Conservation (phyloP, 768 basidiomycete genomes). For the Boletus speciosus region DNA sequence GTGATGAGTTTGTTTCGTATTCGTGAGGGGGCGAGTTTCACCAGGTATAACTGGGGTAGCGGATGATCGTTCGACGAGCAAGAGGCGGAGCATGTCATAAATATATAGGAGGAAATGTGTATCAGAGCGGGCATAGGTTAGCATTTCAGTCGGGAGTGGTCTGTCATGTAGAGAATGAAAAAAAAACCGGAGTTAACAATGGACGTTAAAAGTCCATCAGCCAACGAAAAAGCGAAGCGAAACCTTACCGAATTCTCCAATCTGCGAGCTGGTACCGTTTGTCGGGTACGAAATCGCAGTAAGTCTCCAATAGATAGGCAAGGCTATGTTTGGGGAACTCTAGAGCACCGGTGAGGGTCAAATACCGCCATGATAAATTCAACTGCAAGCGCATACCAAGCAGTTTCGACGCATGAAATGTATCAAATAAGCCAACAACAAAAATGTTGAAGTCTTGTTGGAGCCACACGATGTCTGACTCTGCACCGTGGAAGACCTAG, state of each 20-base stretch:
- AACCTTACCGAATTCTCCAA: constrained; percentile 82
- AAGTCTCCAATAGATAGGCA: constrained; percentile 79
- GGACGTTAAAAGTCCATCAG: background rate
- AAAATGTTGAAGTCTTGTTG: constrained; percentile 95
- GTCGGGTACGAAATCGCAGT: constrained; percentile 86
- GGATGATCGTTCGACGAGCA: constrained; percentile 71
- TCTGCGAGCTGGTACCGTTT: constrained; percentile 97
- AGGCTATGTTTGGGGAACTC: constrained; percentile 85
- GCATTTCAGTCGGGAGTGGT: constrained; percentile 86
- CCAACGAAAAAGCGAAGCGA: background rate
- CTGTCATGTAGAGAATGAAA: constrained; percentile 26
- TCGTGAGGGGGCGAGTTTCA: constrained; percentile 4
- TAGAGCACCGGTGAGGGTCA: constrained; percentile 23
- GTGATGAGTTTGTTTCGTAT: constrained; percentile 11
- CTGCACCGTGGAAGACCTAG: constrained; percentile 92
- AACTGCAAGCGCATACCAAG: constrained; percentile 46
- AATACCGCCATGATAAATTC: background rate
- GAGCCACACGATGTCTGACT: constrained; percentile 92
- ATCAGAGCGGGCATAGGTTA: constrained; percentile 90
- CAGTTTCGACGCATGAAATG: constrained; percentile 88
- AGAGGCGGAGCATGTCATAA: constrained; percentile 87
- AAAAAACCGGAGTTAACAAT: background rate
- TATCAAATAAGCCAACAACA: constrained; percentile 95
- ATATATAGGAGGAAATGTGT: constrained; percentile 94
- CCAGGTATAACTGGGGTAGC: constrained; percentile 23